Evolutionary conservation across 768 basidiomycete genomes (phyloP).

Genomic region (Boletus coccyginus): DNA sequence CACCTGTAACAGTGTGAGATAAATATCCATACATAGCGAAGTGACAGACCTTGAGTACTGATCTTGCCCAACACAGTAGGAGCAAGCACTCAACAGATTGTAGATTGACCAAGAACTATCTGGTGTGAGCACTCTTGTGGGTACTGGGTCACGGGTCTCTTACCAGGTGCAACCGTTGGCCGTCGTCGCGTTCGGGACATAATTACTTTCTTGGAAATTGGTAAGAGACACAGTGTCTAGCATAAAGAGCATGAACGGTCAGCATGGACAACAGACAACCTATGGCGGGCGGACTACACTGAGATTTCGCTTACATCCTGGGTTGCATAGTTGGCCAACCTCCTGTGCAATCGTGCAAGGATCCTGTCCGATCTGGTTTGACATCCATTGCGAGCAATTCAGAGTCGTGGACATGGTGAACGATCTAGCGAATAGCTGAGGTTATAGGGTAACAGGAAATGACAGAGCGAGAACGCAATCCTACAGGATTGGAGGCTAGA

Average conservation of each 20-base stretch:
- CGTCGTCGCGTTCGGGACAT: slow-evolving; percentile 16
- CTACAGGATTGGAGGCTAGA: not conserved
- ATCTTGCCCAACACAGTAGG: slow-evolving; percentile 11
- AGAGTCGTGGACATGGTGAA: slow-evolving; percentile 7
- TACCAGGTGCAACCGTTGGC: slow-evolving; percentile 26
- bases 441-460: not conserved
- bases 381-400: slow-evolving; percentile 13
- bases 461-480: not conserved
- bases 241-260: not conserved
- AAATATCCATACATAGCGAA: not conserved
- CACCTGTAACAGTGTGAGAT: slow-evolving; percentile 18
- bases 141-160: not conserved
- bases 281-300: not conserved
- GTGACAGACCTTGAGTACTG: slow-evolving; percentile 14
- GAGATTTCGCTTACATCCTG: slow-evolving; percentile 11
- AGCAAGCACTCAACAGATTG: slow-evolving; percentile 29
- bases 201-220: slow-evolving; percentile 17
- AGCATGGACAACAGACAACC: not conserved
- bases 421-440: not conserved
- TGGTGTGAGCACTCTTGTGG: not conserved
- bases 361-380: slow-evolving; percentile 1
- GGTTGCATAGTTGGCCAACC: slow-evolving; percentile 18
- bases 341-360: slow-evolving; percentile 20
- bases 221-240: slow-evolving; percentile 15
- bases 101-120: slow-evolving; percentile 31